These are phyloP conservation scores for Candida ficus DNA, from an alignment of 805 yeast genomes.

Conservation along the genomic window DNA sequence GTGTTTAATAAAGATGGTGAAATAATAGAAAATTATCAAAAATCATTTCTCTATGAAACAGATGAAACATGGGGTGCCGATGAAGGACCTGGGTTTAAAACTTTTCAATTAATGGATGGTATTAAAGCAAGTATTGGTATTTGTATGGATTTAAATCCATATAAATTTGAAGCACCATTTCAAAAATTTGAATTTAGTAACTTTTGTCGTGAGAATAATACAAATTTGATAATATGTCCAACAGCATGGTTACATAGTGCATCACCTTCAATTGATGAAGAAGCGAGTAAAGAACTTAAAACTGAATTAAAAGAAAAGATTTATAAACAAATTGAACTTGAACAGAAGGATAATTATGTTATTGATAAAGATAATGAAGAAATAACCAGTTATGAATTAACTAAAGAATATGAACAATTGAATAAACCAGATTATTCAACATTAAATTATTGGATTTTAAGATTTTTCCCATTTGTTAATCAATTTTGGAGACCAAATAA, in stretches of 20 bases:
- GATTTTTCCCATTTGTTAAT: slow-evolving; percentile 60
- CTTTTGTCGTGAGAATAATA: slow-evolving; percentile 41
- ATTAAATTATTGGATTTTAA: slow-evolving; percentile 66
- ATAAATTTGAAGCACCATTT: slow-evolving; percentile 78
- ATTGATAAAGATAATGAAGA: slow-evolving; percentile 7
- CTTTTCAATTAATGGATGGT: slow-evolving; percentile 32
- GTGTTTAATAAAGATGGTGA: slow-evolving; percentile 57
- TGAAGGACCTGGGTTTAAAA: slow-evolving; percentile 57
- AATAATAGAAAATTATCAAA: slow-evolving; percentile 62
- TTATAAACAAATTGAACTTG: slow-evolving; percentile 11
- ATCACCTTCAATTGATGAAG: slow-evolving; percentile 35
- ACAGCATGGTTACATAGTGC: slow-evolving; percentile 77
- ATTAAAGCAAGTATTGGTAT: slow-evolving; percentile 65
- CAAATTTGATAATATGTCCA: slow-evolving; percentile 63
- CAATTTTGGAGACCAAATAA: slow-evolving; percentile 21
- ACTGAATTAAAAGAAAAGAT: slow-evolving; percentile 11
- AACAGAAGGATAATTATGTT: slow-evolving; percentile 14
- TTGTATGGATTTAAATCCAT: slow-evolving; percentile 93
- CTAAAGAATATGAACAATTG: slow-evolving; percentile 25
- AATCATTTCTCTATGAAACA: slow-evolving; percentile 69
- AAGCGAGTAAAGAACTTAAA: slow-evolving; percentile 14
- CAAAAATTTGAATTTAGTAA: slow-evolving; percentile 64
- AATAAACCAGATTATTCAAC: slow-evolving; percentile 42
- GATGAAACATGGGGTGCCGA: slow-evolving; percentile 78
- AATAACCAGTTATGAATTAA: slow-evolving; percentile 11